A percentile compares a stretch with the other conserved stretches of the same genome.
phyloP scores from a whole-genome alignment of 768 basidiomycete species.

The Termitomyces sp. region DNA sequence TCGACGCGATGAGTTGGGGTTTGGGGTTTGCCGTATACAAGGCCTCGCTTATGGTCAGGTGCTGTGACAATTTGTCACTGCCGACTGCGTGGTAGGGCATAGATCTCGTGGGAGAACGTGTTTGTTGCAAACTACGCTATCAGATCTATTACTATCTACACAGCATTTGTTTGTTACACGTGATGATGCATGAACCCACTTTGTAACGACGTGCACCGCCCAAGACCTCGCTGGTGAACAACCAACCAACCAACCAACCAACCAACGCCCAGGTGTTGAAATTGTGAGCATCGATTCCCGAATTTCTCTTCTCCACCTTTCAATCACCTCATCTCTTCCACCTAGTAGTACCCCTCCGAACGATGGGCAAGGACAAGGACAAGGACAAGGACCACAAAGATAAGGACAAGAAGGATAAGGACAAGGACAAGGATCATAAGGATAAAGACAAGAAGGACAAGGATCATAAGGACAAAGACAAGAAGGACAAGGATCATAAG shows the following conservation, averaged over 20 bases:
- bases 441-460: slow-evolving; percentile 22
- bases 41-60: too few relatives aligned
- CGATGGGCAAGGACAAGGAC: not conserved
- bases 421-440: slow-evolving; percentile 15
- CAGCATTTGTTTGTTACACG: not conserved
- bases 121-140: not conserved
- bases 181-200: not conserved
- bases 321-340: not conserved
- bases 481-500: slow-evolving; percentile 24
- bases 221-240: too few relatives aligned
- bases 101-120: too few relatives aligned
- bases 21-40: too few relatives aligned
- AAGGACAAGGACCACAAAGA: slow-evolving; percentile 21
- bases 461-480: slow-evolving; percentile 18
- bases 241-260: too few relatives aligned
- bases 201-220: not conserved
- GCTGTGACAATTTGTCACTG: too few relatives aligned
- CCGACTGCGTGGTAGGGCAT: too few relatives aligned
- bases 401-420: slow-evolving; percentile 20
- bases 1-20: too few relatives aligned
- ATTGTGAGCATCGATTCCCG: not conserved
- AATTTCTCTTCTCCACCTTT: not conserved
- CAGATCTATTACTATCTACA: not conserved
- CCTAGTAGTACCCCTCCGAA: not conserved
- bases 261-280: too few relatives aligned